Evolutionary conservation across 2,329 filamentous ascomycete species (phyloP), one percentile per base, ranked within the genome.

Genomic region (Apiospora arundinis): DNA sequence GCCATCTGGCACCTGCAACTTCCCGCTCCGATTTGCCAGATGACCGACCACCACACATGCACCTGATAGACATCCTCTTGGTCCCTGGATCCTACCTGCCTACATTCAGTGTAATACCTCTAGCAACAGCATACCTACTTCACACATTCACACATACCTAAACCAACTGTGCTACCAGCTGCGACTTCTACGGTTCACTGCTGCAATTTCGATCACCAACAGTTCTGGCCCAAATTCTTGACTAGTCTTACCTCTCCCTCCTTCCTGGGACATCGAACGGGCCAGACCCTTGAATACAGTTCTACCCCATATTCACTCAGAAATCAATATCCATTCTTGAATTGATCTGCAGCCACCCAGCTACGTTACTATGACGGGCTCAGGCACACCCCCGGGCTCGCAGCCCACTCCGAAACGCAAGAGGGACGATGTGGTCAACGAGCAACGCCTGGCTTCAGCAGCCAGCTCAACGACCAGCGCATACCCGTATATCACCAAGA

Each of bases 371-470:
- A 63, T 63, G 56, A 40, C 56, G 32, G 32, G 56, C 9, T 63
- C 32, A 63, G 56, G 32, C 56, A 63, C 32, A 37, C 56, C 56
- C 32, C 66, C 44, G 66, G 66, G 44, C 44, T 68, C 42, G 67
- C 67, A 75, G 5, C 70, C 75, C 67, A 85, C 85, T 23, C 83
- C 84, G 16, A 87, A 87, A 77, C 83, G 85, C 70, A 87, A 87
- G 75, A 82, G 84, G 49, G 82, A 79, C 74, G 79, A 83, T 70
- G 63, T 78, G 37, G 70, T 74, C 56, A 74, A 72, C 25, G 79
- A 83, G 16, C 73, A 75, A 40, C 66, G 66, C 46, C 56, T 40
- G 56, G 56, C 56, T 40, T 63, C 56, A 6, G 40, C 65, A 46
- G 40, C 65, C 65, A 18, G 46, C 37, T 18, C 67, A 16, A 25